Evolutionary conservation across 176 grass and related monocot species (phyloP).

Genomic region (Thinopyrum elongatum): DNA sequence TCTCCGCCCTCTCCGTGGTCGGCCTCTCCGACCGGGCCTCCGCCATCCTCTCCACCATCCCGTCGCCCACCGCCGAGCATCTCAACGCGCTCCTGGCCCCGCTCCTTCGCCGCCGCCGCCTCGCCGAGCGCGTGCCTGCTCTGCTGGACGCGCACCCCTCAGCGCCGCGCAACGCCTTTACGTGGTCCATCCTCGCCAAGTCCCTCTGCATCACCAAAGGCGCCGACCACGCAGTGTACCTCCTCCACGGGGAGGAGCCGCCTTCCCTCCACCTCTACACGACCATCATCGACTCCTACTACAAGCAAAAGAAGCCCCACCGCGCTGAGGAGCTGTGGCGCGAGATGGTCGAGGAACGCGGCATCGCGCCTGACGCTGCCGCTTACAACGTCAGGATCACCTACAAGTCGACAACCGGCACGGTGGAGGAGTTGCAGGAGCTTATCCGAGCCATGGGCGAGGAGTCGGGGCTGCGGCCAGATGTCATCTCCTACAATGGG

Average conservation of each 20-base stretch:
- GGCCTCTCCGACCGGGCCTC: conserved; percentile 46
- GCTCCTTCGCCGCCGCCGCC: conserved; percentile 43
- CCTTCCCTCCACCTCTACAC: conserved; percentile 44
- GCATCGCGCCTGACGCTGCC: conserved; percentile 28
- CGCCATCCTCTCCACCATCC: conserved; percentile 19
- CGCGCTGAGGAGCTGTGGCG: conserved; percentile 55
- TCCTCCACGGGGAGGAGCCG: conserved; percentile 21
- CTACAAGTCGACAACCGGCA: conserved; percentile 39
- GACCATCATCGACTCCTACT: conserved; percentile 47
- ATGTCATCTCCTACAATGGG: conserved; percentile 28
- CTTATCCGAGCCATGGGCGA: conserved; percentile 48
- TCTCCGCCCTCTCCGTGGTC: conserved; percentile 35
- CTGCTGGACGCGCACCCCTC: conserved; percentile 18
- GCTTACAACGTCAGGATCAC: conserved; percentile 44
- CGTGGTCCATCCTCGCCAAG: conserved; percentile 46
- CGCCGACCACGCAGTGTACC: conserved; percentile 42
- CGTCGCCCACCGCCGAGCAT: conserved; percentile 28
- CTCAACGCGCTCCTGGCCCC: conserved; percentile 43
- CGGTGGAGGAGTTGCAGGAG: conserved; percentile 50
- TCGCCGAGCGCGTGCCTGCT: conserved; percentile 17
- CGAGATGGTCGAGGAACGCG: conserved; percentile 37
- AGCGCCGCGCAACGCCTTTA: conserved; percentile 24
- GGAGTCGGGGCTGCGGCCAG: conserved; percentile 29
- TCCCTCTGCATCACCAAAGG: conserved; percentile 43
- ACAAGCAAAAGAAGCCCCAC: conserved; percentile 49